Base-by-base conservation (phyloP, 345 rosid genomes). In the Barbarea vulgaris region DNA sequence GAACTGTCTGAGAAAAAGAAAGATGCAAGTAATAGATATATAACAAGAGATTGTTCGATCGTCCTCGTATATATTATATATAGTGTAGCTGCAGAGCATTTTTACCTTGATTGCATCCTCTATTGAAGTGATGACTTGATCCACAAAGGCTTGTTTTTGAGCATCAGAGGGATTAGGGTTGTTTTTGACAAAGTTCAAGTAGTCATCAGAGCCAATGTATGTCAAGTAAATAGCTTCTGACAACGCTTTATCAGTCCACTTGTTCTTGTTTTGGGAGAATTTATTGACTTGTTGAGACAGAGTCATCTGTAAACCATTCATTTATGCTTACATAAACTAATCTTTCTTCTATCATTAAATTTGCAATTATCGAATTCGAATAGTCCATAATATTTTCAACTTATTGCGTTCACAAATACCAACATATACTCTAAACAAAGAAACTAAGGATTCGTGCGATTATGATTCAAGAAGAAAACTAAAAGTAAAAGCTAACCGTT, bases 291-390 rank as follows among this genome's bases (percentile, higher is more conserved):
- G 68, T 44, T 44, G 17, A 31, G 67, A 31, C 36, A 71, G 27
- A 59, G 33, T 72, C 76, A 61, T 72, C 76, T 72, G 68, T 9
- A 53, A 22, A 59, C 12, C 39, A 39, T 68, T 52, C 48, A 52
- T 9, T 3, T 3, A 28, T 66, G 11, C 57, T 17, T 24, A 44
- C 1, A 15, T 9, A 65, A 50, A 50, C 44, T 30, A 31, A 31
- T 50, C 27, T 10, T 50, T 2, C 15, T n/a, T n/a, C n/a, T n/a
- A n/a, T n/a, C n/a, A n/a, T n/a, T n/a, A n/a, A n/a, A n/a, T n/a
- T n/a, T n/a, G n/a, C n/a, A n/a, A n/a, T n/a, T n/a, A n/a, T n/a
- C n/a, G n/a, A n/a, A n/a, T n/a, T n/a, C n/a, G n/a, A n/a, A n/a
- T n/a, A n/a, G n/a, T n/a, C n/a, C n/a, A 47, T 17, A n/a, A n/a